phyloP scores from a whole-genome alignment of 1,139 yeast genomes.

The Saccharomyces hybrid region DNA sequence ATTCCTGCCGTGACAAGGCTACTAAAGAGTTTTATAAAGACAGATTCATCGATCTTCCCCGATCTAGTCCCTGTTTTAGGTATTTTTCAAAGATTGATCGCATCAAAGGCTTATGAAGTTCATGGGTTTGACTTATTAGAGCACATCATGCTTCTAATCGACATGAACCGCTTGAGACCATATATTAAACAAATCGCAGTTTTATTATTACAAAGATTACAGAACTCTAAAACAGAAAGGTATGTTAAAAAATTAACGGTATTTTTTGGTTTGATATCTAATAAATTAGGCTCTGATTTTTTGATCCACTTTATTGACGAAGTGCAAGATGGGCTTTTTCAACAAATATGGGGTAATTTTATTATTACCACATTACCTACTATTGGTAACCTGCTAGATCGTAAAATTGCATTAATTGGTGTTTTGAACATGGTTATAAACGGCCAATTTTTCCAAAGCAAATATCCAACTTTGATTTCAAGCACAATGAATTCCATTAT shows the following conservation, averaged over 20 bases:
- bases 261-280: conserved; percentile 46
- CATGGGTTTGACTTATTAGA: conserved; percentile 83
- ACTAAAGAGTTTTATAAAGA: conserved; percentile 60
- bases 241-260: conserved; percentile 66
- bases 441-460: conserved; percentile 34
- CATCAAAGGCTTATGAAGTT: conserved; percentile 73
- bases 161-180: conserved; percentile 43
- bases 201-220: conserved; percentile 71
- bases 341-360: conserved; percentile 55
- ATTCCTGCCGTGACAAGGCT: conserved; percentile 87
- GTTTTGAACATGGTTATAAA: conserved; percentile 45
- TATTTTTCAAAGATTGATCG: conserved; percentile 88
- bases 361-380: conserved; percentile 60
- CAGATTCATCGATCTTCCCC: conserved; percentile 49
- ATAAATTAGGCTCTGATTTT: conserved; percentile 38
- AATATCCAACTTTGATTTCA: conserved; percentile 40
- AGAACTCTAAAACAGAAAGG: conserved; percentile 74
- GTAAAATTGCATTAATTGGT: conserved; percentile 72
- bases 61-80: conserved; percentile 77
- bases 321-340: conserved; percentile 42
- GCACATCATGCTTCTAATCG: conserved; percentile 53
- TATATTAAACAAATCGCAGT: conserved; percentile 68
- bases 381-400: conserved; percentile 62
- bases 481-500: conserved; percentile 49
- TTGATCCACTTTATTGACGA: conserved; percentile 37